A percentile compares a stretch with the other conserved stretches of the same genome.
These are phyloP conservation scores for Nigrospora sphaerica DNA, from an alignment of 2,329 filamentous ascomycete species.

Conservation along the genomic window DNA sequence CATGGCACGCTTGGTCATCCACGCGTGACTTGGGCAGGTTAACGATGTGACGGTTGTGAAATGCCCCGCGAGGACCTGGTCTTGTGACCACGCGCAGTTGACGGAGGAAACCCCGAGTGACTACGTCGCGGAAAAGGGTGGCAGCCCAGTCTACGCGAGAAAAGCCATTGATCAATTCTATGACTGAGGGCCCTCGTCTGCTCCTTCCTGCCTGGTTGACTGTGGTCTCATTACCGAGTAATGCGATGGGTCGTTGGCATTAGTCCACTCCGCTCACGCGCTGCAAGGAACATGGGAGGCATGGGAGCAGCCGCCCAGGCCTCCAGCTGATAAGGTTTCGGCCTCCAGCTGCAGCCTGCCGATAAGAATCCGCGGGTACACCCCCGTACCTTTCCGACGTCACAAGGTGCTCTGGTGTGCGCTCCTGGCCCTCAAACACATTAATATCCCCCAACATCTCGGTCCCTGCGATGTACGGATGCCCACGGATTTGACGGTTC, in stretches of 20 bases:
- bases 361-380: constrained; percentile 9
- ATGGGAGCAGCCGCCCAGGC: not conserved
- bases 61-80: no score
- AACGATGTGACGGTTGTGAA: no score
- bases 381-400: constrained; percentile 10
- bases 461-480: not conserved
- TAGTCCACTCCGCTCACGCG: not conserved
- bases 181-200: no score
- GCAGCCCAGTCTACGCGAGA: no score
- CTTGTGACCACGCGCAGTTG: not conserved
- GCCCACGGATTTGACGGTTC: not conserved
- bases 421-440: not conserved
- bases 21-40: no score
- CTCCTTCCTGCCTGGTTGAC: not conserved
- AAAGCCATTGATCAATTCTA: no score
- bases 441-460: not conserved
- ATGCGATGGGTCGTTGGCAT: not conserved
- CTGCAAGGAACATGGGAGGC: not conserved
- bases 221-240: not conserved
- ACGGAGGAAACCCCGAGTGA: not conserved
- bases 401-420: constrained; percentile 9
- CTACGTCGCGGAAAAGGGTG: not conserved
- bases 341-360: not conserved
- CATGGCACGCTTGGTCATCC: no score
- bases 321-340: constrained; percentile 10